These are phyloP conservation scores for Lupinus albus DNA, from an alignment of 306 rosid genomes.

Conservation along the genomic window DNA sequence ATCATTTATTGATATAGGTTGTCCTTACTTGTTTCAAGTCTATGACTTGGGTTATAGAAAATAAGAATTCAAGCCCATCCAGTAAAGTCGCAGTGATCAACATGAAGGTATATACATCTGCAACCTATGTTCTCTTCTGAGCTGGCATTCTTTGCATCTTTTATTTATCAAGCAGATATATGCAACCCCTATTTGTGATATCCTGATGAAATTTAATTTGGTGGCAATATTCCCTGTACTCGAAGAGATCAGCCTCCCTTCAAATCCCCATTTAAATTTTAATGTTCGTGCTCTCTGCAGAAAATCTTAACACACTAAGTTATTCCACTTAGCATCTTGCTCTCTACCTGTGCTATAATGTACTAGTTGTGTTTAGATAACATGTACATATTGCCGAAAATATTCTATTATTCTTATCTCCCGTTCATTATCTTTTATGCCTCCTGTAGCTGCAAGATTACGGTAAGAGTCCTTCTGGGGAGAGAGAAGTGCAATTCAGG, in stretches of 20 bases:
- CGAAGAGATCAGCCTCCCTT: slow-evolving; percentile 21
- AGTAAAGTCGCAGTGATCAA: slow-evolving; percentile 68
- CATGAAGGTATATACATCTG: slow-evolving; percentile 60
- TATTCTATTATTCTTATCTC: slow-evolving; percentile 34
- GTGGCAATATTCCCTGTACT: slow-evolving; percentile 14
- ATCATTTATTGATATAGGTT: slow-evolving; percentile 52
- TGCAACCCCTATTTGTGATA: not conserved
- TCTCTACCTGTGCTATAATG: slow-evolving; percentile 6
- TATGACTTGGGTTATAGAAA: slow-evolving; percentile 79
- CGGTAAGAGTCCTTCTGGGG: slow-evolving; percentile 62
- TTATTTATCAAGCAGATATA: slow-evolving; percentile 31
- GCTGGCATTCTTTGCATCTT: slow-evolving; percentile 20
- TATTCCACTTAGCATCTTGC: not conserved
- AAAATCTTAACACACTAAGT: not conserved
- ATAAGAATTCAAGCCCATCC: slow-evolving; percentile 54
- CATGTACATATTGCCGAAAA: slow-evolving; percentile 34
- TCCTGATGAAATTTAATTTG: slow-evolving; percentile 2
- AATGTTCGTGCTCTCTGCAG: slow-evolving; percentile 13
- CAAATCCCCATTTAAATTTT: slow-evolving; percentile 3
- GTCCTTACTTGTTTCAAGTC: slow-evolving; percentile 77
- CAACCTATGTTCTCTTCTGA: slow-evolving; percentile 10
- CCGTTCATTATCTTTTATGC: slow-evolving; percentile 35
- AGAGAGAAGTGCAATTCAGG: slow-evolving; percentile 73
- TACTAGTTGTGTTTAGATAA: not conserved
- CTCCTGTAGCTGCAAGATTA: slow-evolving; percentile 68